These are phyloP conservation scores for Xylaria cubensis DNA, from an alignment of 495 filamentous ascomycete species.

Conservation along the genomic window DNA sequence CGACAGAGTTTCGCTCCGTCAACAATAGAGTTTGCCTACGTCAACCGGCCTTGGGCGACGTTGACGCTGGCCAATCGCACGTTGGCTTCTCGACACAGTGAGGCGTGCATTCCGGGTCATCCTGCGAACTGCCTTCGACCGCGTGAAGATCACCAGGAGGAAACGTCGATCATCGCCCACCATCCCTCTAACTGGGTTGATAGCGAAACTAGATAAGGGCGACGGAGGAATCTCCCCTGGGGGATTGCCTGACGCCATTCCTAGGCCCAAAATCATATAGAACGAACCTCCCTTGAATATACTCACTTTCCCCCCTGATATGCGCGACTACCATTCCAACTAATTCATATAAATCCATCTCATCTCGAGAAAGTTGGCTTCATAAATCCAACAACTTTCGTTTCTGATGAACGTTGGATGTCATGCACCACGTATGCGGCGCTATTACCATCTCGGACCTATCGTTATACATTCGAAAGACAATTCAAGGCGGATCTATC, in stretches of 20 bases:
- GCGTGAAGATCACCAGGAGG: constrained; percentile 35
- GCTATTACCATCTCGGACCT: neutral
- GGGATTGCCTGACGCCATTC: constrained; percentile 15
- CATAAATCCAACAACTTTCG: neutral
- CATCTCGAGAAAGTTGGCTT: neutral
- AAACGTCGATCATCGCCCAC: constrained; percentile 36
- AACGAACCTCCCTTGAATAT: constrained; percentile 9
- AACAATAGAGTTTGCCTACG: constrained; percentile 34
- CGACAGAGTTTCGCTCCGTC: constrained; percentile 29
- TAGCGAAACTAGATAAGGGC: constrained; percentile 21
- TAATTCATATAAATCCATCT: neutral
- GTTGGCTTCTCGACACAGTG: constrained; percentile 25
- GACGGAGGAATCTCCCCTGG: constrained; percentile 17
- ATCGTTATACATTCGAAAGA: neutral
- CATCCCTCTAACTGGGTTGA: constrained; percentile 29
- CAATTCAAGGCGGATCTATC: neutral
- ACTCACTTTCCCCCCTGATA: neutral
- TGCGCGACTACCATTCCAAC: constrained; percentile 13
- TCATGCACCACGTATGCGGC: neutral
- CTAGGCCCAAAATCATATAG: neutral
- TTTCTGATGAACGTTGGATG: neutral
- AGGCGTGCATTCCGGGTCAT: constrained; percentile 35
- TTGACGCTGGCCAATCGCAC: constrained; percentile 38
- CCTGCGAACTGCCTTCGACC: constrained; percentile 19
- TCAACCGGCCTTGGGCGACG: constrained; percentile 32